Base-by-base conservation (phyloP, 805 yeast species). In the Hanseniaspora mollemarum region DNA sequence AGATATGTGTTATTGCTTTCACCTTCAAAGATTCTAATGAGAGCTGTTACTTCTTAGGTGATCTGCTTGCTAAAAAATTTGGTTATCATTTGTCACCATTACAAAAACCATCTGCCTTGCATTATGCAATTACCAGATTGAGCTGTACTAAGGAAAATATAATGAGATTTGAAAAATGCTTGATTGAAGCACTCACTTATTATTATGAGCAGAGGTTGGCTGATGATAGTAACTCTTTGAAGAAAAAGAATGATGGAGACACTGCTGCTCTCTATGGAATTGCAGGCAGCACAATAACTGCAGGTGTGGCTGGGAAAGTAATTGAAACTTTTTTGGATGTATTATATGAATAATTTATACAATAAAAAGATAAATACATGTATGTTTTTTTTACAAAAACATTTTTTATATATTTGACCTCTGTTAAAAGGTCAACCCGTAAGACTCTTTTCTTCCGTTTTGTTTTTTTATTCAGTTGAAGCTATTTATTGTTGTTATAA, bases 261-360 rank as follows among this genome's bases (percentile, higher is more conserved):
- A 86, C 95, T 1, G 92, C 95, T 15, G 95, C 92, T 2, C 62
- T 90, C 41, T 90, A 90, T 60, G 98, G 98, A 57, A 94, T 90
- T 43, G 97, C 97, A 1, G 96, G 96, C 7, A 84, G 92, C 60
- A 77, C 92, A 21, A 70, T 76, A 52, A 87, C 96, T 0, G 75
- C 80, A 0, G 92, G 94, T 2, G 79, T 92, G 13, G 96, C 87
- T 10, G 94, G 83, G 53, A 72, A 74, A 51, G 65, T 90, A 10
- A 83, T 90, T 37, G 82, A 75, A 13, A 88, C 83, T 0, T 90
- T 90, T 62, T 67, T 92, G 25, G 95, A 92, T 62, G 72, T 85
- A 7, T 62, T 92, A 40, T 90, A 87, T 65, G 83, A 86, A 28
- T 44, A 44, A 28, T 24, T 9, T 28, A 9, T 9, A 9, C 13